A percentile compares a stretch with the other conserved stretches of the same genome.
Conservation (phyloP, 1,139 yeast species). For the Ashbya aceris region DNA sequence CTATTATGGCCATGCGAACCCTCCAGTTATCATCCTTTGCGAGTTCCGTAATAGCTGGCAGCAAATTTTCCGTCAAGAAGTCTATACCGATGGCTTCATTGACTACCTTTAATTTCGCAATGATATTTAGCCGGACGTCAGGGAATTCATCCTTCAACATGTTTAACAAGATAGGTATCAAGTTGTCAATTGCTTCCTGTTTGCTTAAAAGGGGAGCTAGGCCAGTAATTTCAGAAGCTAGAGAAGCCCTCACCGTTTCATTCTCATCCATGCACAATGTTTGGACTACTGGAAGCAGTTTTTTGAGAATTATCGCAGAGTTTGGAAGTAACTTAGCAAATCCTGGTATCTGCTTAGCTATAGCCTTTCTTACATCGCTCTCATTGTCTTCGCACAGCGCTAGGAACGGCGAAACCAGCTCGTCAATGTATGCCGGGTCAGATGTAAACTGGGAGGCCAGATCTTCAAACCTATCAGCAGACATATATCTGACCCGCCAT, state of each 20-base stretch:
- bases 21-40: slow-evolving; percentile 98
- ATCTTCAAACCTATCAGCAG: slow-evolving; percentile 80
- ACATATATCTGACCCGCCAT: slow-evolving; percentile 98
- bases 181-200: slow-evolving; percentile 70
- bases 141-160: slow-evolving; percentile 97
- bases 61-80: slow-evolving; percentile 69
- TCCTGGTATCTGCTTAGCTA: slow-evolving; percentile 84
- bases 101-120: slow-evolving; percentile 82
- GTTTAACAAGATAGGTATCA: slow-evolving; percentile 79
- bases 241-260: slow-evolving; percentile 86
- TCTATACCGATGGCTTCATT: slow-evolving; percentile 93
- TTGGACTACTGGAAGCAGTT: slow-evolving; percentile 76
- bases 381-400: slow-evolving; percentile 82
- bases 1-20: slow-evolving; percentile 92
- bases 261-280: slow-evolving; percentile 83
- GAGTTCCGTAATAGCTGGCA: slow-evolving; percentile 93
- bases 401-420: slow-evolving; percentile 50
- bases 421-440: slow-evolving; percentile 42
- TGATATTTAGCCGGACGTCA: slow-evolving; percentile 89
- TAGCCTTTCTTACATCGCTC: slow-evolving; percentile 92
- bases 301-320: slow-evolving; percentile 43
- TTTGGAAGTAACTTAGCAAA: slow-evolving; percentile 52
- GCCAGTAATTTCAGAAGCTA: slow-evolving; percentile 81
- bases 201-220: slow-evolving; percentile 82
- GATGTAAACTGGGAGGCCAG: slow-evolving; percentile 57